A percentile compares a stretch with the other conserved stretches of the same genome.
Evolutionary conservation across 345 rosid species (phyloP).

Genomic region (Brassica carinata): DNA sequence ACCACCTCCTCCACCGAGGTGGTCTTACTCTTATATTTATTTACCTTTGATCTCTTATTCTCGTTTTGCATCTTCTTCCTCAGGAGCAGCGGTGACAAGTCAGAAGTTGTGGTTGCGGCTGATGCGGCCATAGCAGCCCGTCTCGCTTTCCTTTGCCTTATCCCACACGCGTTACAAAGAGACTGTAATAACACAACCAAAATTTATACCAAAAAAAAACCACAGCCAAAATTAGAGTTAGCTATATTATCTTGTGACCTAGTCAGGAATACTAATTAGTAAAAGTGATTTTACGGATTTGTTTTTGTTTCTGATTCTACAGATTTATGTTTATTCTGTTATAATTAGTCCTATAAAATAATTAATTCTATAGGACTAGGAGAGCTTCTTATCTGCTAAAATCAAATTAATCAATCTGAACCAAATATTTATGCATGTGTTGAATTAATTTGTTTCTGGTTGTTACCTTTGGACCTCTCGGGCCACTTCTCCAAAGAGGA

Average conservation of each 20-base stretch:
- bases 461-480: conserved; percentile 89
- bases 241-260: background rate
- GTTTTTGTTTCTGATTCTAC: background rate
- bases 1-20: background rate
- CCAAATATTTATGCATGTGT: background rate
- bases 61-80: conserved; percentile 31
- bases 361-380: too few relatives aligned
- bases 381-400: too few relatives aligned
- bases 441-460: background rate
- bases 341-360: conserved; percentile 3
- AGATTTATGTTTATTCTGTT: background rate
- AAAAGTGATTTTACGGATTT: background rate
- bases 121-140: conserved; percentile 69
- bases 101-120: conserved; percentile 30
- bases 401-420: too few relatives aligned
- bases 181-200: conserved; percentile 50
- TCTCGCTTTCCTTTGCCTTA: conserved; percentile 88
- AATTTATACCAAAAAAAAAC: too few relatives aligned
- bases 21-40: conserved; percentile 12
- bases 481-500: conserved; percentile 98
- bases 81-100: conserved; percentile 2
- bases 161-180: conserved; percentile 94
- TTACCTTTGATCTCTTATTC: conserved; percentile 30
- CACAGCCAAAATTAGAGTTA: too few relatives aligned
- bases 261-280: background rate